These are phyloP conservation scores for Capsicum baccatum DNA, from an alignment of 257 asterid species.

Conservation along the genomic window DNA sequence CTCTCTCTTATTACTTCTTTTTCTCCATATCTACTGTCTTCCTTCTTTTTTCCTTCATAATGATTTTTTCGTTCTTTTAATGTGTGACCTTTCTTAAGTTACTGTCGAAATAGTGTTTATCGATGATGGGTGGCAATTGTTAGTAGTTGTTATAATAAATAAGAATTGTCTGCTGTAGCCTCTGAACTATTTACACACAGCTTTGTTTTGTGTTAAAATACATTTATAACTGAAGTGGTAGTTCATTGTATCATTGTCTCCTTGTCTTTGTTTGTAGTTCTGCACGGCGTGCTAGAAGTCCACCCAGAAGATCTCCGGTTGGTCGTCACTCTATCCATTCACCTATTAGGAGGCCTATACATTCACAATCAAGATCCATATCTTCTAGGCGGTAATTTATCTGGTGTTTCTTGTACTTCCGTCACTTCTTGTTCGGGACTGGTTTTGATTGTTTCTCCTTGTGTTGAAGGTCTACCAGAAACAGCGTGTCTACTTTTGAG, in stretches of 20 bases:
- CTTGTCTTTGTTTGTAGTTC: conserved; percentile 53
- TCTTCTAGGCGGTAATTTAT: conserved; percentile 79
- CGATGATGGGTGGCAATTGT: not conserved
- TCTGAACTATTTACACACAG: not conserved
- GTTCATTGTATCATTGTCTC: conserved; percentile 26
- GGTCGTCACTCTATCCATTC: conserved; percentile 92
- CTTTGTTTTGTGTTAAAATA: not conserved
- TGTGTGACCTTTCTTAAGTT: not conserved
- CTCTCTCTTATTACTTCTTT: too few relatives aligned
- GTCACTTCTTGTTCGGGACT: too few relatives aligned
- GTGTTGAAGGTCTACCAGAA: too few relatives aligned
- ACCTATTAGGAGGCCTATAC: conserved; percentile 84
- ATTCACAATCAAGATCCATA: conserved; percentile 76
- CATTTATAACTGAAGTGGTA: not conserved
- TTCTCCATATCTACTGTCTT: too few relatives aligned
- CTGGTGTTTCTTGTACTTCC: too few relatives aligned
- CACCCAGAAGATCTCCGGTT: conserved; percentile 87
- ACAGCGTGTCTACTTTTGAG: too few relatives aligned
- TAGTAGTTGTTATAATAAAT: not conserved
- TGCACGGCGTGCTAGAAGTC: conserved; percentile 83
- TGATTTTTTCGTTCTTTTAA: too few relatives aligned
- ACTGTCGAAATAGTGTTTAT: not conserved
- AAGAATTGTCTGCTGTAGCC: not conserved
- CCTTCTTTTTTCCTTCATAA: too few relatives aligned
- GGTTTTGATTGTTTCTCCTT: too few relatives aligned